A percentile compares a stretch with the other conserved stretches of the same genome.
Evolutionary conservation across 257 asterid species (phyloP).

Genomic region (Salvia rosmarinus): DNA sequence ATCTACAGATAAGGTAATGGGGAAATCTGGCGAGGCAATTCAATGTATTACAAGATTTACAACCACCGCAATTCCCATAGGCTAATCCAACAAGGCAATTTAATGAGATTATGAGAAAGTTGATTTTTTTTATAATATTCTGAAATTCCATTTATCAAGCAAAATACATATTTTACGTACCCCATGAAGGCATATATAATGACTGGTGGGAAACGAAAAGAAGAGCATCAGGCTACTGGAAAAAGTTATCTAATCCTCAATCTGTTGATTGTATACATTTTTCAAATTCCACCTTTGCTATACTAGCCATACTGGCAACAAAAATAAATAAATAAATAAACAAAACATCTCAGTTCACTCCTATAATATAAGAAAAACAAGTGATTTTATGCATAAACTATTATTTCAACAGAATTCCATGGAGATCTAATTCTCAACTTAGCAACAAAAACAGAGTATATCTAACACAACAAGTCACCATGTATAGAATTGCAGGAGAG

Average conservation of each 20-base stretch:
- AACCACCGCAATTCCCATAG: too few relatives aligned
- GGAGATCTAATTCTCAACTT: constrained; percentile 3
- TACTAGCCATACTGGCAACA: not conserved
- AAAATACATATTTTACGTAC: constrained; percentile 7
- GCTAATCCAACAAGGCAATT: not conserved
- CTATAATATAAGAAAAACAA: constrained; percentile 17
- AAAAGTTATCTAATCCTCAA: constrained; percentile 12
- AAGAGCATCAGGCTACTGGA: not conserved
- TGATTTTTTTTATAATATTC: not conserved
- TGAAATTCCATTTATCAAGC: constrained; percentile 14
- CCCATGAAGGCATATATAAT: constrained; percentile 17
- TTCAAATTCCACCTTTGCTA: constrained; percentile 10
- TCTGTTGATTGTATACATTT: not conserved
- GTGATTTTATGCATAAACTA: constrained; percentile 14
- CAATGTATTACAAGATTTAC: not conserved
- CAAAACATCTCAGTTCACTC: constrained; percentile 1
- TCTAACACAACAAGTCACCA: constrained; percentile 18
- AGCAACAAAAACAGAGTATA: constrained; percentile 5
- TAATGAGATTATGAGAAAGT: not conserved
- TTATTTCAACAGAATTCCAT: constrained; percentile 11
- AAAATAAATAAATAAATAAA: not conserved
- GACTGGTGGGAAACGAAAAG: constrained; percentile 2
- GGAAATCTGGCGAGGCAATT: not conserved
- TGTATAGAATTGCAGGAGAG: not conserved
- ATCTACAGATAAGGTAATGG: not conserved